Conservation (phyloP, 2,329 filamentous ascomycete species). For the Xylariales sp. region DNA sequence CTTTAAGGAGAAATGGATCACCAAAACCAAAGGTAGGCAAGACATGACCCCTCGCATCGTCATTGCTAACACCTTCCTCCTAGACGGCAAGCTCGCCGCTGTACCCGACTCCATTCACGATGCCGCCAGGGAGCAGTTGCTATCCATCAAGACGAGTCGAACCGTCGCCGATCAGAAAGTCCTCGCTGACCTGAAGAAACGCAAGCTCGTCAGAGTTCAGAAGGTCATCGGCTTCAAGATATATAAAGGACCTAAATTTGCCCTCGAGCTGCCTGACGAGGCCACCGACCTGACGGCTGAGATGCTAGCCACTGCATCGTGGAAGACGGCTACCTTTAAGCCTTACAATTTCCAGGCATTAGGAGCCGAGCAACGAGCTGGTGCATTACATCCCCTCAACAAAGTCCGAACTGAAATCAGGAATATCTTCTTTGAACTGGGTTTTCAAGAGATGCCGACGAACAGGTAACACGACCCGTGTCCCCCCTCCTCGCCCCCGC, state of each 20-base stretch:
- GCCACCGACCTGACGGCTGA: conserved; percentile 97
- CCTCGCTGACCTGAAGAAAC: conserved; percentile 86
- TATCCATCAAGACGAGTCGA: conserved; percentile 76
- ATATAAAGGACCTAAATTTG: conserved; percentile 87
- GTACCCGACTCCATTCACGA: conserved; percentile 81
- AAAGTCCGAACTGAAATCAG: conserved; percentile 97
- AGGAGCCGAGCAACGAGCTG: conserved; percentile 70
- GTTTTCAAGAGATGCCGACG: conserved; percentile 98
- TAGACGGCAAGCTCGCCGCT: conserved; percentile 57
- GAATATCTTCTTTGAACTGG: conserved; percentile 98
- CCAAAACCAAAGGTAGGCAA: conserved; percentile 52
- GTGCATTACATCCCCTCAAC: conserved; percentile 78
- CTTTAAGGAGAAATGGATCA: conserved; percentile 84
- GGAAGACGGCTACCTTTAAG: conserved; percentile 95
- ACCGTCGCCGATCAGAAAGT: conserved; percentile 79
- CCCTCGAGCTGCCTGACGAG: conserved; percentile 88
- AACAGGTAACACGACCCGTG: conserved; percentile 29
- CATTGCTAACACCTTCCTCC: not conserved
- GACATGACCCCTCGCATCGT: not conserved
- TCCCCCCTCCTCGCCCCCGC: not conserved
- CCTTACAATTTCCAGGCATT: conserved; percentile 67
- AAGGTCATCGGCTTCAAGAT: conserved; percentile 90
- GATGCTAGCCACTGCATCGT: conserved; percentile 87
- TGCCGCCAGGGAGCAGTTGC: conserved; percentile 79
- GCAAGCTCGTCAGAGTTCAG: conserved; percentile 85